Evolutionary conservation across 148 eudicot genomes (phyloP), one percentile per base, ranked within the genome.

Genomic region (Arbutus unedo): DNA sequence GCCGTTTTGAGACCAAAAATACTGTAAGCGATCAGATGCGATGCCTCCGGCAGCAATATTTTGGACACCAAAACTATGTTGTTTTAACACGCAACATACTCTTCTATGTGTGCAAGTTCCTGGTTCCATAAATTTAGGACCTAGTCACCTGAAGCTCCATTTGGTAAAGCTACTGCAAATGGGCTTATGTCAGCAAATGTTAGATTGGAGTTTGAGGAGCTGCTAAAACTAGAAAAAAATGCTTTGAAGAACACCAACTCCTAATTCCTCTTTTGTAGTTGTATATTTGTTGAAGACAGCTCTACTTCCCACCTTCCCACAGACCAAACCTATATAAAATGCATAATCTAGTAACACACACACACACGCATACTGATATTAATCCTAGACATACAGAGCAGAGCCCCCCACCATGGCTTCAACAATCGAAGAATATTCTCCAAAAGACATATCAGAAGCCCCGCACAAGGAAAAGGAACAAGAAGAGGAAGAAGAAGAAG

Each of bases 401-500:
- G 41, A 25, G 6, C 38, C 0, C 1, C 45, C 66, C 38, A 51
- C 25, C 45, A 83, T 83, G 86, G 79, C 83, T 67, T 49, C 74
- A 13, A 5, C 66, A 10, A 5, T 44, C 13, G 48, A 84, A 50
- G 59, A 74, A 11, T 56, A 38, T 72, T 23, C 41, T 10, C 44
- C 31, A 54, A 62, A 15, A 50, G 59, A 2, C 78, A 77, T 14
- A 62, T 70, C 67, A 41, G 53, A 38, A 14, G 48, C 74, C 14
- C 73, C 15, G 15, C 8, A 67, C 47, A 43, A 18, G 50, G 75
- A 57, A 5, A 54, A 19, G 31, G 77, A 54, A 18, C 78, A 76
- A n/a, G 84, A 86, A 47, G 81, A 81, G 3, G 94, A 90, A 49
- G 89, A 87, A 4, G 95, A 91, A 6, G 92, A 88, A n/a, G 93